These are phyloP conservation scores for Starmera caribaea DNA, from an alignment of 805 yeast species.

Conservation along the genomic window DNA sequence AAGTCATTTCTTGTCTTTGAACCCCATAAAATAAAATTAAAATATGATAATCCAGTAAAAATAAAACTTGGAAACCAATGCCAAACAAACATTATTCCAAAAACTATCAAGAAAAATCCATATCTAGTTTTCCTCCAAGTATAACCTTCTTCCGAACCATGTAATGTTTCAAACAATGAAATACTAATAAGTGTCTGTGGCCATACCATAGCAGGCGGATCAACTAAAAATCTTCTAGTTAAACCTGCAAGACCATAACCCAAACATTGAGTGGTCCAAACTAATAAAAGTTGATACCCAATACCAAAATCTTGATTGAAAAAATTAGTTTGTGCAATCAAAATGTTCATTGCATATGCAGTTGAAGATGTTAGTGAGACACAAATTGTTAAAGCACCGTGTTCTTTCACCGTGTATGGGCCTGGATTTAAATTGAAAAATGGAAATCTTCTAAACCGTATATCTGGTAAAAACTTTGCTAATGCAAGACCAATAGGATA, in stretches of 20 bases:
- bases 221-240: constrained; percentile 45
- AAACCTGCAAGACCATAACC: constrained; percentile 64
- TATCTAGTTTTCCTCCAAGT: constrained; percentile 53
- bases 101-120: constrained; percentile 35
- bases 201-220: constrained; percentile 56
- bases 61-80: constrained; percentile 63
- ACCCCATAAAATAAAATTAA: constrained; percentile 34
- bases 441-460: constrained; percentile 20
- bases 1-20: constrained; percentile 35
- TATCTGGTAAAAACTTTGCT: constrained; percentile 31
- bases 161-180: constrained; percentile 46
- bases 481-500: constrained; percentile 50
- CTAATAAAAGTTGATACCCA: constrained; percentile 40
- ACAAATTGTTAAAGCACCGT: constrained; percentile 38
- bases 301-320: constrained; percentile 33
- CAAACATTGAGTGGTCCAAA: constrained; percentile 49
- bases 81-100: constrained; percentile 39
- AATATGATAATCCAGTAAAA: constrained; percentile 49
- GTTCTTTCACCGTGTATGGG: constrained; percentile 43
- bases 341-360: constrained; percentile 49
- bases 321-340: constrained; percentile 38
- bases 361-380: constrained; percentile 32
- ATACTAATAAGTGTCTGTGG: constrained; percentile 51
- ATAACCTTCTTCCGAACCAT: constrained; percentile 27
- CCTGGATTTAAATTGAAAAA: constrained; percentile 40